These are phyloP conservation scores for Aspergillus sp. DNA, from an alignment of 2,329 filamentous ascomycete genomes.

Conservation along the genomic window DNA sequence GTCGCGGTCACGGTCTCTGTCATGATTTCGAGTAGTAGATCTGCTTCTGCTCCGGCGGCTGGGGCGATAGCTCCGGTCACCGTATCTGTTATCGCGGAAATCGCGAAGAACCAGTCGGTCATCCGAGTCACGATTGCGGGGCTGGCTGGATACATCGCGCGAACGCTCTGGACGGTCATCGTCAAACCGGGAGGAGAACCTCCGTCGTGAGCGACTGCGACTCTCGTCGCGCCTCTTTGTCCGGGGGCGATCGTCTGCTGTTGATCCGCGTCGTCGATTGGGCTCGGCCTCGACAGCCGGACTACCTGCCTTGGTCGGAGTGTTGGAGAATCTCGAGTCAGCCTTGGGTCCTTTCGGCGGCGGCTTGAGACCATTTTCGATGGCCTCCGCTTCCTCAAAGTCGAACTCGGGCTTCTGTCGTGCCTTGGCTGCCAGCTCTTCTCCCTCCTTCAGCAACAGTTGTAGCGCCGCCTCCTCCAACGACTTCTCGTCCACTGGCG, in stretches of 20 bases:
- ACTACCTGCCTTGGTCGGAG: conserved; percentile 32
- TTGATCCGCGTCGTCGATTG: conserved; percentile 29
- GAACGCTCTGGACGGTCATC: conserved; percentile 33
- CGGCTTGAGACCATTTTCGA: conserved; percentile 42
- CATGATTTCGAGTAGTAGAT: conserved; percentile 29
- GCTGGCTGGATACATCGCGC: conserved; percentile 30
- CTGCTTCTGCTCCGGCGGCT: conserved; percentile 38
- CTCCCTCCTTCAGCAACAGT: conserved; percentile 56
- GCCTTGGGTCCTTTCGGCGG: conserved; percentile 31
- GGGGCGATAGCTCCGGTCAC: conserved; percentile 37
- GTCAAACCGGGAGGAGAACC: conserved; percentile 31
- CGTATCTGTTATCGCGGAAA: conserved; percentile 30
- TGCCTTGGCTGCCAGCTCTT: conserved; percentile 56
- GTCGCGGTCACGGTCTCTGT: conserved; percentile 30
- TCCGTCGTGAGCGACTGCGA: conserved; percentile 33
- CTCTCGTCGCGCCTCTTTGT: conserved; percentile 27
- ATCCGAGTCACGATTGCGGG: conserved; percentile 37
- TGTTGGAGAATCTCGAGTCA: conserved; percentile 31
- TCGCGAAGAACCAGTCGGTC: conserved; percentile 36
- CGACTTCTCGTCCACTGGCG: conserved; percentile 54
- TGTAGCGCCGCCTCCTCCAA: conserved; percentile 58
- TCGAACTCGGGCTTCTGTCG: conserved; percentile 54
- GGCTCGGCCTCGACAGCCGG: conserved; percentile 30
- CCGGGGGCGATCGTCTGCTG: conserved; percentile 29
- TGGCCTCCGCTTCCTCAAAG: conserved; percentile 48